Evolutionary conservation across 75 land plant genomes (phyloP), one percentile per base, ranked within the genome.

Genomic region (Chamaecyparis obtusa): DNA sequence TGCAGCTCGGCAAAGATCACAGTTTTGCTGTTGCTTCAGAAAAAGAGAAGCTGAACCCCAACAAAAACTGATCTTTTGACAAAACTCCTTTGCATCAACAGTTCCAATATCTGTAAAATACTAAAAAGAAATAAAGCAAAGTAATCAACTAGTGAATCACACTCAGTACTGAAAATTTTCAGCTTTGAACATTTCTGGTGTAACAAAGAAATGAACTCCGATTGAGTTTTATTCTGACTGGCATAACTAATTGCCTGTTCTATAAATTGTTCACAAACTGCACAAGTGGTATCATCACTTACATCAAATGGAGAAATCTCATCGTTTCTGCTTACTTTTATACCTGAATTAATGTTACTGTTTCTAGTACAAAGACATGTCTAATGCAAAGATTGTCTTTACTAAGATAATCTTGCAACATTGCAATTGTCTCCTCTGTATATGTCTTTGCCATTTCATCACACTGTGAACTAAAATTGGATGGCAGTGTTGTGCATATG

Each of bases 61-160:
- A 83, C 94, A 94, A 9, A 90, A 88, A 56, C 87, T 89, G 48
- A 91, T 89, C 86, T 89, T 91, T 82, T 72, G 46, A 43, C 95
- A 94, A 80, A 94, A 89, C 24, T 89, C 83, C 15, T 81, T 89
- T 37, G 95, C 92, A 39, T 87, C 75, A 32, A 94, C 32, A 2
- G 51, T 43, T 39, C n/a, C n/a, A n/a, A n/a, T n/a, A n/a, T n/a
- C n/a, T n/a, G n/a, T n/a, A n/a, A n/a, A n/a, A n/a, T n/a, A n/a
- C n/a, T n/a, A 85, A 94, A 93, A 86, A 94, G 88, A 56, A 94
- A 81, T 86, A 94, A 91, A 17, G 89, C 92, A 88, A 92, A 92
- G 72, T 91, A 90, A 55, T 94, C 93, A 80, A 92, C 92, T 91
- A 94, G 49, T 30, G 57, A 71, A 76, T 83, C 36, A 85, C 95